Base-by-base conservation (phyloP, 331 rosid genomes). In the Erythrophleum ivorense region DNA sequence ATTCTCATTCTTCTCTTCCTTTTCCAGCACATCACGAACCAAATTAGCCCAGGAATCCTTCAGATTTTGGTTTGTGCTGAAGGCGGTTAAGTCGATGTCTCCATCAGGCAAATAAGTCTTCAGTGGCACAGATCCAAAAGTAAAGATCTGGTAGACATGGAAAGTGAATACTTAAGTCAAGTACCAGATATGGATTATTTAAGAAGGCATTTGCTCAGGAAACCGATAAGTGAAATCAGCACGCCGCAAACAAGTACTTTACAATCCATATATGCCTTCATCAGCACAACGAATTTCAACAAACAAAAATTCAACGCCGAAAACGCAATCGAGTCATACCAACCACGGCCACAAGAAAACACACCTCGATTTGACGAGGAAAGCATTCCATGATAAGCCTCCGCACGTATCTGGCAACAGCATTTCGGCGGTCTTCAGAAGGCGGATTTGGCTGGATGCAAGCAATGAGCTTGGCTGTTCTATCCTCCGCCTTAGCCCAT, bases 231-330 rank as follows among this genome's bases (percentile, higher is more conserved):
- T 94, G 97, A 83, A 94, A 84, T 94, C 98, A 72, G 97, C 98
- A 89, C 92, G 97, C 72, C 97, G 98, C 88, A 94, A 86, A 90
- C 92, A 94, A 11, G 98, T 94, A n/a, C n/a, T n/a, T n/a, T n/a
- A n/a, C n/a, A n/a, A n/a, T n/a, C n/a, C n/a, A n/a, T n/a, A n/a
- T n/a, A n/a, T n/a, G n/a, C n/a, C n/a, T n/a, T n/a, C n/a, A n/a
- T n/a, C n/a, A n/a, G n/a, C n/a, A n/a, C n/a, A n/a, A n/a, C n/a
- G n/a, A n/a, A n/a, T 86, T 94, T 94, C 55, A 75, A 18, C 21
- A 36, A 68, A 24, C 34, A 15, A 64, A 9, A 19, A 54, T 50
- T n/a, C n/a, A n/a, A n/a, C n/a, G n/a, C 18, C 55, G 8, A 36
- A 21, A 21, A 76, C n/a, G 53, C n/a, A 10, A 10, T 29, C 3